Conservation (phyloP, 352 stramenopile species). For the Thraustochytrium striatum region DNA sequence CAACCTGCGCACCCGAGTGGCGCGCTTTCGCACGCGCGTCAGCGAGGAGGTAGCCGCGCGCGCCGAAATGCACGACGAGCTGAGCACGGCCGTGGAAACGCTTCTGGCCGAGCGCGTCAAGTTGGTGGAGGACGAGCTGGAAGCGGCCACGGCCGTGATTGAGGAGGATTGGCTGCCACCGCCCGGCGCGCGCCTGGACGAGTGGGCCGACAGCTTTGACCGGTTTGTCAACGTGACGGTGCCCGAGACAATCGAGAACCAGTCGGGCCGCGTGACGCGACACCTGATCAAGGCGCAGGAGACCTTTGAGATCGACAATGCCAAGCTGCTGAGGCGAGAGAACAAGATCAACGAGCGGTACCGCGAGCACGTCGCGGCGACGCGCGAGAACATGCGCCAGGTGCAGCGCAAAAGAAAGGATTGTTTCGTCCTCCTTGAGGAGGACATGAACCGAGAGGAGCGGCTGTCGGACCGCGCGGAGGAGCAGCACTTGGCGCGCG, state of each 20-base stretch:
- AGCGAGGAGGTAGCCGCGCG: not conserved
- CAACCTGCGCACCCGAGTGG: slow-evolving; percentile 11
- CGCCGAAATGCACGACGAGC: not conserved
- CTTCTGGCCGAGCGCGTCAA: not conserved
- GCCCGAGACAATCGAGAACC: slow-evolving; percentile 75
- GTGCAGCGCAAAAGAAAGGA: slow-evolving; percentile 20
- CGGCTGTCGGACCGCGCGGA: slow-evolving; percentile 51
- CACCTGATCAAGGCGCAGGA: slow-evolving; percentile 81
- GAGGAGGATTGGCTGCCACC: slow-evolving; percentile 48
- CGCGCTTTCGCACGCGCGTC: not conserved
- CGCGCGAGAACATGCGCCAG: slow-evolving; percentile 52
- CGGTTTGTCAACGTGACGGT: slow-evolving; percentile 74
- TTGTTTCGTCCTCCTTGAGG: slow-evolving; percentile 50
- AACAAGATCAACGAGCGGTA: slow-evolving; percentile 72
- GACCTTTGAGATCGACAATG: slow-evolving; percentile 85
- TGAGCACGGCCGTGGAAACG: not conserved
- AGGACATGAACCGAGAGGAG: slow-evolving; percentile 52
- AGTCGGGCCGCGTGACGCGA: slow-evolving; percentile 75
- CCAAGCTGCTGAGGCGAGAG: slow-evolving; percentile 81
- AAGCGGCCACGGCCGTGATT: slow-evolving; percentile 47
- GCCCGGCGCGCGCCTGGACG: slow-evolving; percentile 35
- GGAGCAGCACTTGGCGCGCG: slow-evolving; percentile 56
- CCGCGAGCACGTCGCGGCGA: slow-evolving; percentile 65
- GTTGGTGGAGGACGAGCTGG: slow-evolving; percentile 49
- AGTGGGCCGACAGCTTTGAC: slow-evolving; percentile 58